Conservation (phyloP, 345 rosid genomes). For the Pugionium cornutum region DNA sequence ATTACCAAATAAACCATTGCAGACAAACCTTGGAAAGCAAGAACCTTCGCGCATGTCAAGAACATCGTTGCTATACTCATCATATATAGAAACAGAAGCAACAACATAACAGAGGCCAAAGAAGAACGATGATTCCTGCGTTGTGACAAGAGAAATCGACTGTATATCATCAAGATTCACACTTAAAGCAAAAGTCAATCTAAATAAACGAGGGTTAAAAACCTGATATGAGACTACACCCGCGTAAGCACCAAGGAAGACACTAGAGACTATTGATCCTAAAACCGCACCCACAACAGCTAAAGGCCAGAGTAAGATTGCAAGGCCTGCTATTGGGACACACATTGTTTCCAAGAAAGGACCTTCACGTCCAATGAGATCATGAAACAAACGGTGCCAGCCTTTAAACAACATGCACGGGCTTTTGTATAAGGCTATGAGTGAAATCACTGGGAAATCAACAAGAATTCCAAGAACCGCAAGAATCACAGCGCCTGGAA, state of each 20-base stretch:
- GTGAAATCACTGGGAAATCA: constrained; percentile 71
- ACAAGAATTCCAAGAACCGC: constrained; percentile 63
- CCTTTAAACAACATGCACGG: constrained; percentile 94
- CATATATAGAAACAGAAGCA: constrained; percentile 83
- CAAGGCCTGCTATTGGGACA: constrained; percentile 96
- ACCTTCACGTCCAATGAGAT: constrained; percentile 96
- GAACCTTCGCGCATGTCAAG: constrained; percentile 96
- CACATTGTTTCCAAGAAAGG: constrained; percentile 98
- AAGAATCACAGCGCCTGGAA: constrained; percentile 67
- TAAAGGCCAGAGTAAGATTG: constrained; percentile 92
- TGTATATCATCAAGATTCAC: neutral
- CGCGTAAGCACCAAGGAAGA: constrained; percentile 85
- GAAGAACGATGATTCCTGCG: constrained; percentile 81
- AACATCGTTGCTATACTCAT: constrained; percentile 90
- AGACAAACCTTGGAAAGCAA: constrained; percentile 68
- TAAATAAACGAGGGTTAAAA: neutral
- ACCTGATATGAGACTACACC: constrained; percentile 77
- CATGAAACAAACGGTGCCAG: constrained; percentile 91
- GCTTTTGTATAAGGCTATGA: constrained; percentile 75
- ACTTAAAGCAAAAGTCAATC: neutral
- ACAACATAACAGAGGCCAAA: constrained; percentile 80
- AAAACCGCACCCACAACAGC: constrained; percentile 87
- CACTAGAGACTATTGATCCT: constrained; percentile 72
- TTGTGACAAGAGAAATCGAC: constrained; percentile 7
- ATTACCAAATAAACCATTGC: constrained; percentile 15